These are phyloP conservation scores for Nakataea oryzae DNA, from an alignment of 2,329 filamentous ascomycete genomes.

Conservation along the genomic window DNA sequence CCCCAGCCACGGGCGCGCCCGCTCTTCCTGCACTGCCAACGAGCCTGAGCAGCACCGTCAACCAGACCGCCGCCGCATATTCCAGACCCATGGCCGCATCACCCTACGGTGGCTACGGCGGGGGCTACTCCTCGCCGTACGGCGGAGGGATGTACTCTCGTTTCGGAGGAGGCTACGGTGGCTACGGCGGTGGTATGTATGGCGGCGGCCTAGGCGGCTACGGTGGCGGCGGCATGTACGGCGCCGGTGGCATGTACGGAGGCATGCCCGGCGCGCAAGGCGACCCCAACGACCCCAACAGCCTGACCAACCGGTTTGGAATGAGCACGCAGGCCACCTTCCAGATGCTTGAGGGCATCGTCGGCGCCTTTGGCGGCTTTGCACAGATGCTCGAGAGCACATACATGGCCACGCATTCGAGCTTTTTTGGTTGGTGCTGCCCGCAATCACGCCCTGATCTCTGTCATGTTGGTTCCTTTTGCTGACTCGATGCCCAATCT, in stretches of 20 bases:
- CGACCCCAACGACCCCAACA: slow-evolving; percentile 81
- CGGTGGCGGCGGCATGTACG: slow-evolving; percentile 32
- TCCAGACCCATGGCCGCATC: slow-evolving; percentile 34
- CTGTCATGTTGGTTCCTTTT: slow-evolving; percentile 1
- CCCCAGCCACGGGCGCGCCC: slow-evolving; percentile 42
- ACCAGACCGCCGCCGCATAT: slow-evolving; percentile 80
- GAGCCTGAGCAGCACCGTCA: slow-evolving; percentile 67
- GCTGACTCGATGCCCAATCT: slow-evolving; percentile 4
- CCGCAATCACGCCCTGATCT: slow-evolving; percentile 1
- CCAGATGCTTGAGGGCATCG: slow-evolving; percentile 95
- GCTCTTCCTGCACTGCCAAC: slow-evolving; percentile 72
- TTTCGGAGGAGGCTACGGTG: slow-evolving; percentile 32
- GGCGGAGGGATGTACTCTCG: slow-evolving; percentile 33
- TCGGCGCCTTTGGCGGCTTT: slow-evolving; percentile 93
- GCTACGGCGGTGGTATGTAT: slow-evolving; percentile 32
- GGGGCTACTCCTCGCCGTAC: slow-evolving; percentile 26
- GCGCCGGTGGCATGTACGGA: slow-evolving; percentile 29
- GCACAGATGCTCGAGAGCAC: slow-evolving; percentile 99
- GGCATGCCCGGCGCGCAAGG: slow-evolving; percentile 30
- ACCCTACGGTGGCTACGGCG: slow-evolving; percentile 17
- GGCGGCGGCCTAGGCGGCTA: slow-evolving; percentile 28
- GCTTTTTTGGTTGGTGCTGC: slow-evolving; percentile 74
- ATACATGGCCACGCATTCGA: slow-evolving; percentile 98
- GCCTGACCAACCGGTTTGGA: slow-evolving; percentile 88
- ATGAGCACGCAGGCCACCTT: slow-evolving; percentile 95